Evolutionary conservation across 345 rosid species (phyloP).

Genomic region (Conringia planisiliqua): DNA sequence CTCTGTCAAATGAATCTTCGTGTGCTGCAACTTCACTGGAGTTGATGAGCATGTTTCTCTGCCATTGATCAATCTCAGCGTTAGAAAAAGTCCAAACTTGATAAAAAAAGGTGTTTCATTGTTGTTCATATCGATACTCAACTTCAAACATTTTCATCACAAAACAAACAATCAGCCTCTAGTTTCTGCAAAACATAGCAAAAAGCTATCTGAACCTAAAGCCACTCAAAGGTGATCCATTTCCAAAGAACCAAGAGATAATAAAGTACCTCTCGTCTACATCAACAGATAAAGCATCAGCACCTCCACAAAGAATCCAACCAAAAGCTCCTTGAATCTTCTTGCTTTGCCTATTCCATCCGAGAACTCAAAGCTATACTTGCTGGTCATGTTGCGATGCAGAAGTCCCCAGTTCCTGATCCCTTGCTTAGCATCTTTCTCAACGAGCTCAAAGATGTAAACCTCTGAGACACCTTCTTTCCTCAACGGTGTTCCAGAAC

Average conservation of each 20-base stretch:
- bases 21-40: not conserved
- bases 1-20: slow-evolving; percentile 9
- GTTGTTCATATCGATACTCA: not conserved
- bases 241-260: slow-evolving; percentile 5
- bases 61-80: slow-evolving; percentile 4
- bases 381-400: slow-evolving; percentile 57
- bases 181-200: not conserved
- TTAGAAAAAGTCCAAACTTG: not conserved
- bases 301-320: slow-evolving; percentile 7
- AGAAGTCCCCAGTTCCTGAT: slow-evolving; percentile 70
- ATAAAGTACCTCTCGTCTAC: slow-evolving; percentile 17
- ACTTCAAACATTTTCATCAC: not conserved
- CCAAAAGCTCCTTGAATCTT: not conserved
- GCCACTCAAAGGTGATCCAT: not conserved
- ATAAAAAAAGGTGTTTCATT: not conserved
- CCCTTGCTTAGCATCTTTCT: slow-evolving; percentile 44
- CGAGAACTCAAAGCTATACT: slow-evolving; percentile 60
- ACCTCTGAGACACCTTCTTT: slow-evolving; percentile 69
- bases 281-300: slow-evolving; percentile 18
- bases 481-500: slow-evolving; percentile 76
- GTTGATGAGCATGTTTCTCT: not conserved
- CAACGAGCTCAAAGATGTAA: slow-evolving; percentile 70
- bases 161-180: not conserved
- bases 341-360: slow-evolving; percentile 5
- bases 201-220: not conserved